Conservation (phyloP, 768 basidiomycete genomes). For the Clitopilus hobsonii region DNA sequence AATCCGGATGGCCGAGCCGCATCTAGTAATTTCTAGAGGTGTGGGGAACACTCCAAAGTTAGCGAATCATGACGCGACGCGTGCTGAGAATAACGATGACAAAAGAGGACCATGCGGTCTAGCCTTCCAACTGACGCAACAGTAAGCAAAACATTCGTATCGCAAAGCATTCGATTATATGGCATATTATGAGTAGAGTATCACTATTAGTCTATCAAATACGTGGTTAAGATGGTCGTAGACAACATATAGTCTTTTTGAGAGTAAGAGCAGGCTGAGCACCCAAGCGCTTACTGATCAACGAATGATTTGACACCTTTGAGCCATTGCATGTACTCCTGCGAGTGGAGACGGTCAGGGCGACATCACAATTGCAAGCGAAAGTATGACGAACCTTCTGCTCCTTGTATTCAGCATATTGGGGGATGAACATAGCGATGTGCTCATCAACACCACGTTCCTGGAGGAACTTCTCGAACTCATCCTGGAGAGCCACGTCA, state of each 20-base stretch:
- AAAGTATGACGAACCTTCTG: constrained; percentile 64
- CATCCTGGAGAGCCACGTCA: constrained; percentile 82
- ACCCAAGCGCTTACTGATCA: constrained; percentile 39
- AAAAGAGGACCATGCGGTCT: not conserved
- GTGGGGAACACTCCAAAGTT: not conserved
- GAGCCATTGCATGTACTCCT: constrained; percentile 95
- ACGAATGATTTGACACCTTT: constrained; percentile 78
- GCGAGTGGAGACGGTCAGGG: constrained; percentile 8
- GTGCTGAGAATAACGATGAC: not conserved
- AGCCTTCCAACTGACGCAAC: not conserved
- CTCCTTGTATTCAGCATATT: constrained; percentile 88
- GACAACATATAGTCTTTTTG: not conserved
- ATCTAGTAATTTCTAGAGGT: not conserved
- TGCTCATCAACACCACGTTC: constrained; percentile 86
- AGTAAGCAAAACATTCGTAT: not conserved
- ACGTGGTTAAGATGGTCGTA: not conserved
- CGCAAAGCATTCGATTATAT: not conserved
- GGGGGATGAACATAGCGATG: constrained; percentile 83
- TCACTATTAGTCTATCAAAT: constrained; percentile 5
- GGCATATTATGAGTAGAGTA: constrained; percentile 1
- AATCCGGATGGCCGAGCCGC: not conserved
- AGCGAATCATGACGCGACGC: not conserved
- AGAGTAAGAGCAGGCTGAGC: not conserved
- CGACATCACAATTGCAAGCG: constrained; percentile 4
- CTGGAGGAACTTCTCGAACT: constrained; percentile 84